Percentiles rank a stretch among this genome's conserved stretches.
phyloP scores from a whole-genome alignment of 1,284 basidiomycete genomes.

The Puccinia horiana region DNA sequence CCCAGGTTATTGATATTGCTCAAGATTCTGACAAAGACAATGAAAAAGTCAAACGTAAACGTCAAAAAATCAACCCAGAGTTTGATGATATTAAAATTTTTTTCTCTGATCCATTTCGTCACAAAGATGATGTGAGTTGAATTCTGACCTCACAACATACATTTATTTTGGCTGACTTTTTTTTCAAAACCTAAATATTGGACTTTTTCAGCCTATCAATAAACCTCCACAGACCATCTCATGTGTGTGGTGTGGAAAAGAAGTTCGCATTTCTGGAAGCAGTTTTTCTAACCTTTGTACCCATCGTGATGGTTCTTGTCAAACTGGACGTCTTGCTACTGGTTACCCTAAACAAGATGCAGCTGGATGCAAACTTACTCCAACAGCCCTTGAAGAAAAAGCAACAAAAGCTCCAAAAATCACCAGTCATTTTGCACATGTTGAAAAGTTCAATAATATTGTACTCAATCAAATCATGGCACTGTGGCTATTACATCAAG shows the following conservation, averaged over 20 bases:
- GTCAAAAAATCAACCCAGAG: neutral
- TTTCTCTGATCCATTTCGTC: neutral
- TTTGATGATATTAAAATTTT: neutral
- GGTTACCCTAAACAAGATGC: neutral
- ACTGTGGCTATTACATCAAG: neutral
- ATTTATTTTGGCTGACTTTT: too few relatives aligned
- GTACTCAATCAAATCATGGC: neutral
- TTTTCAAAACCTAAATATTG: too few relatives aligned
- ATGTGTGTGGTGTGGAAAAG: neutral
- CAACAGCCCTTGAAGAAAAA: neutral
- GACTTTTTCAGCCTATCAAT: neutral
- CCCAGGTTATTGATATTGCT: neutral
- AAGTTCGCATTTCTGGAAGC: neutral
- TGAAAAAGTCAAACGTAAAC: neutral
- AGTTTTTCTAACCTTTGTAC: neutral
- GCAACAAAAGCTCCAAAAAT: neutral
- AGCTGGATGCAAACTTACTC: neutral
- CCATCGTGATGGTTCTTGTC: conserved; percentile 1
- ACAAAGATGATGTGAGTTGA: neutral
- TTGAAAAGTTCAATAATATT: neutral
- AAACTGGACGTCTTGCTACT: neutral
- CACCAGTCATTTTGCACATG: too few relatives aligned
- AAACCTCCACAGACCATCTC: neutral
- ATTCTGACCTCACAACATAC: neutral
- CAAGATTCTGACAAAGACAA: too few relatives aligned